Evolutionary conservation across 1,284 basidiomycete genomes (phyloP).

Genomic region (Gymnopus androsaceus): DNA sequence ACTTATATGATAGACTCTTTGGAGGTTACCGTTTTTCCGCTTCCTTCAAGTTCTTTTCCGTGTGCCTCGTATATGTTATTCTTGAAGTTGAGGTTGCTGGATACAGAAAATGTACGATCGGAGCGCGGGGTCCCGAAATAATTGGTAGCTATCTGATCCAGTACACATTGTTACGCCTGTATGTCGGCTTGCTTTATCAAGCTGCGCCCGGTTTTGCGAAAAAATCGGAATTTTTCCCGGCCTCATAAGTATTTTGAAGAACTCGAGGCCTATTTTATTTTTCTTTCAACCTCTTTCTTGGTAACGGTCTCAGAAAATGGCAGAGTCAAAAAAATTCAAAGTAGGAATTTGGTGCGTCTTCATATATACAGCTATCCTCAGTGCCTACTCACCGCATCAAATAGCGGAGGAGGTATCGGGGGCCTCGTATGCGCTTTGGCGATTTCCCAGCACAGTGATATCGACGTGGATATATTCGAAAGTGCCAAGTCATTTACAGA

Average conservation of each 20-base stretch:
- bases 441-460: conserved; percentile 25
- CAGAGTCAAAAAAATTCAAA: conserved; percentile 17
- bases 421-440: conserved; percentile 32
- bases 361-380: not conserved
- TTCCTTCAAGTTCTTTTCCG: not conserved
- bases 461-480: conserved; percentile 35
- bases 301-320: not conserved
- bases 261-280: too few species aligned
- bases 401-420: conserved; percentile 35
- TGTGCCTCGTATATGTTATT: not conserved
- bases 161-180: too few species aligned
- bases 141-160: too few species aligned
- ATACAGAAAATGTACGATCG: not conserved
- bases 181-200: too few species aligned
- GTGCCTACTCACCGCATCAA: not conserved
- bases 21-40: too few species aligned
- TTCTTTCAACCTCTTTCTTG: not conserved
- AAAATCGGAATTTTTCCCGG: not conserved
- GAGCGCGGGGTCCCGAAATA: not conserved
- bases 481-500: conserved; percentile 28
- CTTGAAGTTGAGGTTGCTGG: not conserved
- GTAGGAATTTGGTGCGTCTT: conserved; percentile 26
- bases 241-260: too few species aligned
- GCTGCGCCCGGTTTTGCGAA: too few species aligned
- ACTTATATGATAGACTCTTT: too few species aligned